Evolutionary conservation across 176 grass and related monocot species (phyloP).

Genomic region (Carex myosuroides): DNA sequence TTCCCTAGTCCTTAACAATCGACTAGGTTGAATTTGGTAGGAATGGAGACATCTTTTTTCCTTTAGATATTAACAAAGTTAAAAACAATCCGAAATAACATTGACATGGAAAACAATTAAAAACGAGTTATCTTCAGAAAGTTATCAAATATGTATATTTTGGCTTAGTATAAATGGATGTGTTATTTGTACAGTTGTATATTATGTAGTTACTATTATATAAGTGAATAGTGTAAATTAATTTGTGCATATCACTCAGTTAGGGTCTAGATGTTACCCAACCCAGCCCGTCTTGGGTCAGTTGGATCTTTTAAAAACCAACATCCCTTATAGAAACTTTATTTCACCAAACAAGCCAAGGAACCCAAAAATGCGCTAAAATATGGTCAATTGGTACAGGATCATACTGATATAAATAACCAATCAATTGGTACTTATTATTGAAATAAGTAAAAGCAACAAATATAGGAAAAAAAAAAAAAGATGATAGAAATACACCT

Average conservation of each 20-base stretch:
- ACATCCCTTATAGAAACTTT: background rate
- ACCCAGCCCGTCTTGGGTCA: background rate
- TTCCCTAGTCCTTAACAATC: background rate
- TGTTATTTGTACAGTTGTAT: background rate
- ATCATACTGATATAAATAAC: background rate
- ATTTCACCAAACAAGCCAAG: background rate
- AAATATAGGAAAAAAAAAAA: background rate
- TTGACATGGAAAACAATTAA: background rate
- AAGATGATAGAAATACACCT: conserved; percentile 30
- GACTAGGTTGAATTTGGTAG: background rate
- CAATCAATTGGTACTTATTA: background rate
- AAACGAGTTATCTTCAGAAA: background rate
- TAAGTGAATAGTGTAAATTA: background rate
- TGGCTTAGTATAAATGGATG: conserved; percentile 7
- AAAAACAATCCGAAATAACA: background rate
- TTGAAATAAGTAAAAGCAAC: background rate
- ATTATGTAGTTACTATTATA: background rate
- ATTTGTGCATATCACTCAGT: background rate
- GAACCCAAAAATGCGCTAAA: background rate
- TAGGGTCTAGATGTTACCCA: background rate
- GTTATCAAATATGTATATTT: conserved; percentile 2
- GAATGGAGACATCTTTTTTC: background rate
- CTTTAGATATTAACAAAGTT: background rate
- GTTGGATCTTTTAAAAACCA: background rate
- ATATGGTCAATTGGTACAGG: background rate